phyloP scores from a whole-genome alignment of 164 flowering plant genomes.

The Vitis riparia region DNA sequence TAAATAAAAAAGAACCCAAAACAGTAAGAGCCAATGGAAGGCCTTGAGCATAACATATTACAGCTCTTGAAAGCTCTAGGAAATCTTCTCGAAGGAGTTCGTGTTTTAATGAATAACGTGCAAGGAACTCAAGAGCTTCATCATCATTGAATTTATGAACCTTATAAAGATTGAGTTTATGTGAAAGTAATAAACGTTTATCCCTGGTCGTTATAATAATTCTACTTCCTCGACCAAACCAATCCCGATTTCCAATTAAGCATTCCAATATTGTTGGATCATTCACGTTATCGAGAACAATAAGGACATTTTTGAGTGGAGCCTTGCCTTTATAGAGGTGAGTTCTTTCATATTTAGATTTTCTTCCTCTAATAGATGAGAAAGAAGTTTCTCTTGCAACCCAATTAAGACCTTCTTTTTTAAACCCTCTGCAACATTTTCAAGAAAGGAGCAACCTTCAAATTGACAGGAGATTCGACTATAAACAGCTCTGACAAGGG shows the following conservation, averaged over 20 bases:
- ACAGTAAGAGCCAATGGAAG: background rate
- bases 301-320: background rate
- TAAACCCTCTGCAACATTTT: too few species aligned
- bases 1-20: conserved; percentile 1
- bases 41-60: background rate
- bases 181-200: background rate
- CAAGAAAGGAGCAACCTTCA: too few species aligned
- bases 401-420: too few species aligned
- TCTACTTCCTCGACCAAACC: conserved; percentile 11
- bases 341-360: too few species aligned
- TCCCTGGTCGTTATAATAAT: background rate
- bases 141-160: background rate
- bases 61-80: background rate
- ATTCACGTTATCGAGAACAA: background rate
- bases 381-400: too few species aligned
- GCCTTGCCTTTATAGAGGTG: too few species aligned
- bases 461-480: too few species aligned
- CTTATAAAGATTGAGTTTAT: background rate
- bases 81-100: conserved; percentile 5
- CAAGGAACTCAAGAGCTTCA: too few species aligned
- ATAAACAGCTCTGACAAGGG: too few species aligned
- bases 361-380: too few species aligned
- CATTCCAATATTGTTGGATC: background rate
- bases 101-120: background rate
- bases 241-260: background rate